A percentile compares a stretch with the other conserved stretches of the same genome.
Evolutionary conservation across 352 stramenopile genomes (phyloP).

Genomic region (Plasmopara muralis): DNA sequence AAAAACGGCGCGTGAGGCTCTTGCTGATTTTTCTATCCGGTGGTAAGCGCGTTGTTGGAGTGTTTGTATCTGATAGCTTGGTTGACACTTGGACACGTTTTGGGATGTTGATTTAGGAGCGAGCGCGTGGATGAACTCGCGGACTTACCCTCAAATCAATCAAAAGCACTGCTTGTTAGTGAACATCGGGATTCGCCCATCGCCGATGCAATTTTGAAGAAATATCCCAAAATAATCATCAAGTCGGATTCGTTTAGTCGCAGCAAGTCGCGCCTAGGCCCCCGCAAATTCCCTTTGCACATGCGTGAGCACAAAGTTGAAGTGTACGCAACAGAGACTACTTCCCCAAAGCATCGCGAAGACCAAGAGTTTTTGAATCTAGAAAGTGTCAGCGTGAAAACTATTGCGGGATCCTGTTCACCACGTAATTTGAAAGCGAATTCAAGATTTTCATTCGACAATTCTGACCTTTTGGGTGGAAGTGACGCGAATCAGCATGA

Average conservation of each 20-base stretch:
- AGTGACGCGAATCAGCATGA: conserved; percentile 8
- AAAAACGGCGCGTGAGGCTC: conserved; percentile 35
- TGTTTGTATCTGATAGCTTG: not conserved
- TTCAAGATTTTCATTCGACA: conserved; percentile 12
- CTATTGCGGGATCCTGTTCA: not conserved
- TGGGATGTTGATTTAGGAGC: conserved; percentile 25
- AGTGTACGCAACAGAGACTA: conserved; percentile 25
- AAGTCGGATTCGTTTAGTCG: conserved; percentile 17
- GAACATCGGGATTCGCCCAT: conserved; percentile 45
- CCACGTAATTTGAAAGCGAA: not conserved
- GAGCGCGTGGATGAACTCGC: conserved; percentile 45
- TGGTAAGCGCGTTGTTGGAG: conserved; percentile 29
- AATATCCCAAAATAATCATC: conserved; percentile 26
- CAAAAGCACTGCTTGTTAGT: conserved; percentile 34
- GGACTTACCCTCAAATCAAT: conserved; percentile 31
- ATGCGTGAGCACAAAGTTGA: conserved; percentile 24
- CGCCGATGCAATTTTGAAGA: conserved; percentile 34
- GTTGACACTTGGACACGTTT: not conserved
- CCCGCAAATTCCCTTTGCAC: conserved; percentile 21
- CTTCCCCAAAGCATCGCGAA: conserved; percentile 15
- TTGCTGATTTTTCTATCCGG: conserved; percentile 35
- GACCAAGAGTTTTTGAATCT: conserved; percentile 2
- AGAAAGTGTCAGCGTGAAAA: not conserved
- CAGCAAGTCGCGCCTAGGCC: conserved; percentile 17
- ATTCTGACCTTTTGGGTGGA: conserved; percentile 3